Percentiles rank a stretch among this genome's conserved stretches.
Conservation (phyloP, 768 basidiomycete genomes). For the Leccinellum albellum region DNA sequence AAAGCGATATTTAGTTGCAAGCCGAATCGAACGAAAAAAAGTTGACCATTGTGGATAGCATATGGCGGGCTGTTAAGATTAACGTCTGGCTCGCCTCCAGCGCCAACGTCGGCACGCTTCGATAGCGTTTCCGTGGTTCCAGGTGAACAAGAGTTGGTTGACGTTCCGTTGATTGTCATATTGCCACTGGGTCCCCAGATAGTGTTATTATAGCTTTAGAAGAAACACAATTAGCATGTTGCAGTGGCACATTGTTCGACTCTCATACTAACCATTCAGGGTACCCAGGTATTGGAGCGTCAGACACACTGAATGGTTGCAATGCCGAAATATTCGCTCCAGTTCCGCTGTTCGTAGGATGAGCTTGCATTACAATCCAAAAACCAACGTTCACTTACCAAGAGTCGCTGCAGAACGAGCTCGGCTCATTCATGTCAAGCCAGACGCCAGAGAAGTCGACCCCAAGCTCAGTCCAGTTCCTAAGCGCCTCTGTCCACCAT, state of each 20-base stretch:
- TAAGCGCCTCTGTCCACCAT: constrained; percentile 61
- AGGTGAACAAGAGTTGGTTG: constrained; percentile 43
- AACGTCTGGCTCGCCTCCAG: constrained; percentile 43
- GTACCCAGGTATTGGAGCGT: constrained; percentile 51
- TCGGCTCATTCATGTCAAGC: constrained; percentile 68
- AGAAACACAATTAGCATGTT: neutral
- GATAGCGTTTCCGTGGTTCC: constrained; percentile 17
- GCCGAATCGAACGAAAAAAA: neutral
- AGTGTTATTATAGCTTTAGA: constrained; percentile 54
- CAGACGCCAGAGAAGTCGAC: constrained; percentile 62
- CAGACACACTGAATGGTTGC: constrained; percentile 52
- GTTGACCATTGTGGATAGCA: constrained; percentile 65
- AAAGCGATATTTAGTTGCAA: neutral
- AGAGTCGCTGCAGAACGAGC: constrained; percentile 62
- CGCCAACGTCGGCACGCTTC: constrained; percentile 46
- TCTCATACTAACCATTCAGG: constrained; percentile 56
- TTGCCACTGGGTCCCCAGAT: constrained; percentile 70
- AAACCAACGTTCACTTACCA: constrained; percentile 35
- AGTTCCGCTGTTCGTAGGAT: constrained; percentile 37
- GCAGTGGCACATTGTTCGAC: neutral
- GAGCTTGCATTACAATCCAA: neutral
- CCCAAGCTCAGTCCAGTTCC: constrained; percentile 50
- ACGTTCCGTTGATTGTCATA: constrained; percentile 63
- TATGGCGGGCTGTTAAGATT: constrained; percentile 62
- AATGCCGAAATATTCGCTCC: constrained; percentile 56